Conservation (phyloP, 2,329 filamentous ascomycete species). For the Aspergillus novoparasiticus region DNA sequence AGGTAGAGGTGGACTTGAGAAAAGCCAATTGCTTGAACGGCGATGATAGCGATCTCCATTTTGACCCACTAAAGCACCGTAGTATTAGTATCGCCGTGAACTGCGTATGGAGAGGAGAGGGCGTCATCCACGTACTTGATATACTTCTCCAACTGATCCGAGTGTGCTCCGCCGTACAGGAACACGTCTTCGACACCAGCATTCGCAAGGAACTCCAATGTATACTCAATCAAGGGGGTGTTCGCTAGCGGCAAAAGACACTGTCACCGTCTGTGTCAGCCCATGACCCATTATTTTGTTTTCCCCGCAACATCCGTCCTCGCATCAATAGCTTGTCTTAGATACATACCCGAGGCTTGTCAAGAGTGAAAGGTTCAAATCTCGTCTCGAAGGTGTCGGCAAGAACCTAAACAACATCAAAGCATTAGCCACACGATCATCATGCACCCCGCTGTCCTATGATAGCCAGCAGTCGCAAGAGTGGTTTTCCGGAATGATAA, state of each 20-base stretch:
- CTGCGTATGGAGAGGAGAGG: neutral
- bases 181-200: constrained; percentile 94
- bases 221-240: constrained; percentile 94
- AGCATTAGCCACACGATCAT: constrained; percentile 15
- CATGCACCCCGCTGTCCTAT: neutral
- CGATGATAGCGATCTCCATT: constrained; percentile 72
- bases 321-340: constrained; percentile 9
- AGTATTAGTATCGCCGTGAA: constrained; percentile 8
- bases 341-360: constrained; percentile 75
- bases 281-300: neutral
- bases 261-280: constrained; percentile 46
- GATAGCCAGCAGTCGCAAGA: neutral
- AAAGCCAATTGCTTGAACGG: constrained; percentile 82
- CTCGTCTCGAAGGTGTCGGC: constrained; percentile 93
- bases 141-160: constrained; percentile 83
- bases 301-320: neutral
- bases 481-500: constrained; percentile 14
- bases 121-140: constrained; percentile 57
- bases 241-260: constrained; percentile 93
- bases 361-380: constrained; percentile 85
- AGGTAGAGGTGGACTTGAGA: constrained; percentile 82
- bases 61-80: constrained; percentile 58
- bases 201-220: constrained; percentile 91
- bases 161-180: constrained; percentile 87
- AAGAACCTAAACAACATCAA: constrained; percentile 63